These are phyloP conservation scores for Trypanosoma platydactyli DNA, from an alignment of 208 protist genomes.

Conservation along the genomic window DNA sequence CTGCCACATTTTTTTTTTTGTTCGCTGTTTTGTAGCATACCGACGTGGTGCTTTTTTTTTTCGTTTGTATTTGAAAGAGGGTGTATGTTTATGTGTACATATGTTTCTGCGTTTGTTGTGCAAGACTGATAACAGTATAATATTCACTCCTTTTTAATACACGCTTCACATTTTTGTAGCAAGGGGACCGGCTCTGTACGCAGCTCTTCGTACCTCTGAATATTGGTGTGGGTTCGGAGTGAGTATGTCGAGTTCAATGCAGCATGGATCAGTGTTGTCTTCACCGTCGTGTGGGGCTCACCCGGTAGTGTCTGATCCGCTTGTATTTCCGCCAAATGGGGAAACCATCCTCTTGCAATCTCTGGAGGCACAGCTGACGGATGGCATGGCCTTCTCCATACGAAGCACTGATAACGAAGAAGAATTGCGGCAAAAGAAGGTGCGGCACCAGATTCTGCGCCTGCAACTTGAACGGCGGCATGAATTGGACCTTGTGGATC, in stretches of 20 bases:
- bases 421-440: constrained; percentile 45
- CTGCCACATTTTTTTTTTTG: constrained; percentile 13
- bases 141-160: constrained; percentile 4
- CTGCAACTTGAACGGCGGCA: constrained; percentile 53
- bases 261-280: neutral
- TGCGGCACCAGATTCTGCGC: constrained; percentile 42
- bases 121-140: too few relatives aligned
- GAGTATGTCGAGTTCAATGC: neutral
- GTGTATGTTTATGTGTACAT: neutral
- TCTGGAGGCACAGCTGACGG: constrained; percentile 47
- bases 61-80: neutral
- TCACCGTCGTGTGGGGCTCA: neutral
- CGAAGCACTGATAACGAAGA: constrained; percentile 33
- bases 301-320: neutral
- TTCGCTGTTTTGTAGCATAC: constrained; percentile 8
- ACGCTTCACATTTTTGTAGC: neutral
- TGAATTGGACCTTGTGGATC: constrained; percentile 43
- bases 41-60: neutral
- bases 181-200: neutral
- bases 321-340: constrained; percentile 41
- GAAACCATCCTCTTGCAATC: constrained; percentile 43
- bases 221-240: neutral
- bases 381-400: constrained; percentile 33
- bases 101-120: neutral
- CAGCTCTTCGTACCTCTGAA: neutral